Conservation (phyloP, 192 early-diverging fungal genomes). For the Chytriomyces sp. region DNA sequence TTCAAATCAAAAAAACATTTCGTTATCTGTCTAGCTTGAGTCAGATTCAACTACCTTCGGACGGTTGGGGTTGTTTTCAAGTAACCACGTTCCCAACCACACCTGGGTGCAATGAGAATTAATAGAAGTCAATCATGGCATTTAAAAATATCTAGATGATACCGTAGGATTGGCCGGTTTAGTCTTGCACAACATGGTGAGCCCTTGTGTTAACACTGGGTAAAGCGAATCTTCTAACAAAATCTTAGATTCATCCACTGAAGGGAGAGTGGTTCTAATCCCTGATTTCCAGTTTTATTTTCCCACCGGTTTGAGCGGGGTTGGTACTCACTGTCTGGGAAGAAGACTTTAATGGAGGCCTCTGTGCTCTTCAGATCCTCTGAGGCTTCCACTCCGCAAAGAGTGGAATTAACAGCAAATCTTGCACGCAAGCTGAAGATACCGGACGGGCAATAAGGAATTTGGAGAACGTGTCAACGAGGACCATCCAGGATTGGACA, state of each 20-base stretch:
- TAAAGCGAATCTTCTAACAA: conserved; percentile 51
- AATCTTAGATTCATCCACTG: conserved; percentile 35
- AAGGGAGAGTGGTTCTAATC: conserved; percentile 33
- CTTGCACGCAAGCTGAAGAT: conserved; percentile 11
- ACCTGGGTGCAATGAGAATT: conserved; percentile 3
- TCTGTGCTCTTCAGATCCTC: conserved; percentile 24
- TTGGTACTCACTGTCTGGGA: conserved; percentile 48
- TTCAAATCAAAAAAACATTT: not conserved
- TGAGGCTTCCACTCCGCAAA: conserved; percentile 42
- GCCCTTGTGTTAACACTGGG: conserved; percentile 49
- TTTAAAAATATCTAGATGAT: not conserved
- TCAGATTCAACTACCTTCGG: conserved; percentile 34
- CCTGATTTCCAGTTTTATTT: conserved; percentile 29
- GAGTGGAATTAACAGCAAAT: conserved; percentile 1
- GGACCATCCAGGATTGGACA: not conserved
- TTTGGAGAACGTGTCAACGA: conserved; percentile 29
- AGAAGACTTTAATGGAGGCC: conserved; percentile 45
- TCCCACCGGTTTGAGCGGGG: not conserved
- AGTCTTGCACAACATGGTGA: conserved; percentile 57
- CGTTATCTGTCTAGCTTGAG: not conserved
- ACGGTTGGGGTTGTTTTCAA: conserved; percentile 52
- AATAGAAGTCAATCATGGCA: not conserved
- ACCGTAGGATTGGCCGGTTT: conserved; percentile 58
- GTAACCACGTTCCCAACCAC: conserved; percentile 51
- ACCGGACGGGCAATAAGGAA: conserved; percentile 20